Percentiles rank a stretch among this genome's conserved stretches.
phyloP scores from a whole-genome alignment of 306 rosid genomes.

The Dryas drummondii region DNA sequence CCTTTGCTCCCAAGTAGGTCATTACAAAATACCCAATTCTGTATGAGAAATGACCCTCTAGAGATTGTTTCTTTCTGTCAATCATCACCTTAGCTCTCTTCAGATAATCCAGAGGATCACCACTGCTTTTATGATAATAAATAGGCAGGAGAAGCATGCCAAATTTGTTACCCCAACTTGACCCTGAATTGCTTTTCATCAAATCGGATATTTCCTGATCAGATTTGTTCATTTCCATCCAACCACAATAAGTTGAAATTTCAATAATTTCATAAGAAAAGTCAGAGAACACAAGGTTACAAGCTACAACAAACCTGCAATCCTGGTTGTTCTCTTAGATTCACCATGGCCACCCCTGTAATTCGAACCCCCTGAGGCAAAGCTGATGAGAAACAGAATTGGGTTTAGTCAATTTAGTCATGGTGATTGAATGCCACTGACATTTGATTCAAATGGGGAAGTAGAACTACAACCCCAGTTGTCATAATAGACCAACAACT shows the following conservation, averaged over 20 bases:
- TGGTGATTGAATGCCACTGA: neutral
- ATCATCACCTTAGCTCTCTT: constrained; percentile 71
- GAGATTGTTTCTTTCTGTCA: constrained; percentile 66
- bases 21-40: constrained; percentile 49
- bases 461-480: neutral
- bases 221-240: constrained; percentile 15
- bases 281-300: neutral
- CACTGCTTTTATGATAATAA: constrained; percentile 41
- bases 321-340: constrained; percentile 68
- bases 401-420: neutral
- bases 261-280: neutral
- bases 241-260: neutral
- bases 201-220: constrained; percentile 61
- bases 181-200: constrained; percentile 59
- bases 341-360: constrained; percentile 85
- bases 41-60: constrained; percentile 70
- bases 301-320: constrained; percentile 50
- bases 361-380: constrained; percentile 64
- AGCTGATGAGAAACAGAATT: constrained; percentile 34
- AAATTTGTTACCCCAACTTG: constrained; percentile 84
- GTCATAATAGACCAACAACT: neutral
- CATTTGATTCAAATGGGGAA: no score
- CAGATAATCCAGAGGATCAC: constrained; percentile 53
- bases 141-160: constrained; percentile 72
- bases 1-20: constrained; percentile 77